Base-by-base conservation (phyloP, 2,329 filamentous ascomycete species). In the Colletotrichum sp. region DNA sequence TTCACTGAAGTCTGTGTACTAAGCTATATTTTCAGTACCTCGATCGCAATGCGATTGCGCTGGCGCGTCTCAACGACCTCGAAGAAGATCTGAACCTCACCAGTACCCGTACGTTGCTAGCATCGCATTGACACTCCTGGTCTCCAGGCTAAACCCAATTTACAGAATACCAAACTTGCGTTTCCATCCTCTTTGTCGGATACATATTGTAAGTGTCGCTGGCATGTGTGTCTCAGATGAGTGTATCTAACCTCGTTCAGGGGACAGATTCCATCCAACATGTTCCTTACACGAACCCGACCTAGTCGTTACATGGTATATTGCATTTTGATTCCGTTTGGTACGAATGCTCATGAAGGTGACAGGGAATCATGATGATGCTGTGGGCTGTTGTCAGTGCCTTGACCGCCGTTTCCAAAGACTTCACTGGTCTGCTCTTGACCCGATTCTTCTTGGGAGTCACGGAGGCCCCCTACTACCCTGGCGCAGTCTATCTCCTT, bases 401-500 rank as follows among this genome's bases (percentile, higher is more conserved):
- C 18, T n/a, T 79, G 21, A 85, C 83, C 10, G 84, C 85, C 2
- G 81, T 82, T 6, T 82, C 83, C 36, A 80, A 83, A 30, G 81
- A 74, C 43, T 85, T 83, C 74, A 71, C 78, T 6, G 78, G 80
- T 28, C 79, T 87, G 3, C 75, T 85, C 8, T 83, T 81, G 15
- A 80, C 83, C 16, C 80, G 85, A 5, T 82, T 83, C 67, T 78
- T 85, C 60, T 80, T 87, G 9, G 84, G 84, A 55, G 78, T 84
- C 1, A 82, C 82, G 8, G 82, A 84, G 74, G 84, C 84, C 16
- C 76, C 76, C 6, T 78, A 77, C 71, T 78, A 78, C 36, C 76
- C 76, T 1, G 76, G 76, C 21, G 78, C 78, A 24, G 70, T 92
- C 18, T 93, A 90, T 83, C 91, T 90, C 73, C 85, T 93, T 10